Evolutionary conservation across 164 flowering plant species (phyloP).

Genomic region (Kingdonia uniflora): DNA sequence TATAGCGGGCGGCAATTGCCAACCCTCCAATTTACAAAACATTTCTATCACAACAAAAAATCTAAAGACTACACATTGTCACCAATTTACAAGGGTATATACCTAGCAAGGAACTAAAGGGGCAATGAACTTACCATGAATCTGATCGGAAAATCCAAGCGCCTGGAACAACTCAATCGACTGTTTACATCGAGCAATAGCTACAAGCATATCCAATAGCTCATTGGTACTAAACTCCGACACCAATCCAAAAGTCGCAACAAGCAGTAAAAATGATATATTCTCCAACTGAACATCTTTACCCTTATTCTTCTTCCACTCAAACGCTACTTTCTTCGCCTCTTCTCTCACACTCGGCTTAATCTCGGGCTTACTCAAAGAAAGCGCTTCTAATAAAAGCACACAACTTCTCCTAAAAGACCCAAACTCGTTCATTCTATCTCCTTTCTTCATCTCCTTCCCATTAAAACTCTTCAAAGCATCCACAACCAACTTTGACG

Average conservation of each 20-base stretch:
- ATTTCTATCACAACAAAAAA: too few species aligned
- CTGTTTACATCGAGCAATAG: neutral
- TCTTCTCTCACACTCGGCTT: neutral
- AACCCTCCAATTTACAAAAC: too few species aligned
- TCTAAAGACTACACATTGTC: too few species aligned
- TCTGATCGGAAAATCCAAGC: neutral
- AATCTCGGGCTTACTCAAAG: neutral
- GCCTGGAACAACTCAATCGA: neutral
- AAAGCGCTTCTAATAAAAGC: neutral
- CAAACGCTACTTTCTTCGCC: neutral
- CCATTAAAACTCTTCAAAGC: neutral
- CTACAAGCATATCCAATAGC: neutral
- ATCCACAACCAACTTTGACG: neutral
- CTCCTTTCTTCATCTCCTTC: neutral
- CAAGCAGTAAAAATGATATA: neutral
- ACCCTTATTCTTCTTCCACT: neutral
- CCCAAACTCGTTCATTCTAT: neutral
- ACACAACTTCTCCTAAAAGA: neutral
- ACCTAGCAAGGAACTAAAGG: too few species aligned
- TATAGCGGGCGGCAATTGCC: too few species aligned
- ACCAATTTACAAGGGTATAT: too few species aligned
- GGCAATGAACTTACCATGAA: neutral
- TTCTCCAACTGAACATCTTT: neutral
- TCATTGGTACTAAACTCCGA: neutral
- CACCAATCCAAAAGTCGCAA: neutral